Evolutionary conservation across 169 alveolate genomes (phyloP).

Genomic region (Plasmodium chabaudi): DNA sequence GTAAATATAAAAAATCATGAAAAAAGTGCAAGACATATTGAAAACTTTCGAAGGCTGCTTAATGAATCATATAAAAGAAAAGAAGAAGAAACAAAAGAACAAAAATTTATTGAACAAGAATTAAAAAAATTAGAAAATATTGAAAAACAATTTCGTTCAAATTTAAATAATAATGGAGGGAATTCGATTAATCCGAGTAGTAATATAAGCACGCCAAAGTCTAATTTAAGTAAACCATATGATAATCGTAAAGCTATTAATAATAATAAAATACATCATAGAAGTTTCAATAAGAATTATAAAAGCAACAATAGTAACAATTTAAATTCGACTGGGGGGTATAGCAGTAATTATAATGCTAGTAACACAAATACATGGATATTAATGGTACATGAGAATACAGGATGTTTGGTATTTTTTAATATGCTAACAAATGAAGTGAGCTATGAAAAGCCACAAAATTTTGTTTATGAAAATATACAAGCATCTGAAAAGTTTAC

Average conservation of each 20-base stretch:
- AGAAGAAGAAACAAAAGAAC: slow-evolving; percentile 68
- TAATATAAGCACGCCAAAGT: not conserved
- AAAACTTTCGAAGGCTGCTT: slow-evolving; percentile 37
- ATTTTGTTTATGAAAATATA: slow-evolving; percentile 18
- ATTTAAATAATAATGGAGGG: slow-evolving; percentile 33
- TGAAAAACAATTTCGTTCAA: slow-evolving; percentile 36
- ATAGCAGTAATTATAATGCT: not conserved
- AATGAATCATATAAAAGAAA: slow-evolving; percentile 68
- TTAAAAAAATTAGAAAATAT: slow-evolving; percentile 63
- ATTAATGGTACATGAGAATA: slow-evolving; percentile 66
- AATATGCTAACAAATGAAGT: slow-evolving; percentile 39
- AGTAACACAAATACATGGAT: slow-evolving; percentile 10
- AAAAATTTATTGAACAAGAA: slow-evolving; percentile 62
- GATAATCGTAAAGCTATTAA: slow-evolving; percentile 3
- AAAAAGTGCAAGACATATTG: slow-evolving; percentile 66
- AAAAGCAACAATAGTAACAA: not conserved
- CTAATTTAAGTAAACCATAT: slow-evolving; percentile 5
- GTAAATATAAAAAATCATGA: slow-evolving; percentile 73
- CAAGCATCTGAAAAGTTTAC: slow-evolving; percentile 44
- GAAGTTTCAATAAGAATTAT: not conserved
- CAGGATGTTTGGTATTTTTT: slow-evolving; percentile 42
- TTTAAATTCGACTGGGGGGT: not conserved
- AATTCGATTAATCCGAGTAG: not conserved
- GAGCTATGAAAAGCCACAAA: slow-evolving; percentile 31
- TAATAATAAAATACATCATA: slow-evolving; percentile 8